Evolutionary conservation across 805 yeast species (phyloP).

Genomic region (Candida sonorensis): DNA sequence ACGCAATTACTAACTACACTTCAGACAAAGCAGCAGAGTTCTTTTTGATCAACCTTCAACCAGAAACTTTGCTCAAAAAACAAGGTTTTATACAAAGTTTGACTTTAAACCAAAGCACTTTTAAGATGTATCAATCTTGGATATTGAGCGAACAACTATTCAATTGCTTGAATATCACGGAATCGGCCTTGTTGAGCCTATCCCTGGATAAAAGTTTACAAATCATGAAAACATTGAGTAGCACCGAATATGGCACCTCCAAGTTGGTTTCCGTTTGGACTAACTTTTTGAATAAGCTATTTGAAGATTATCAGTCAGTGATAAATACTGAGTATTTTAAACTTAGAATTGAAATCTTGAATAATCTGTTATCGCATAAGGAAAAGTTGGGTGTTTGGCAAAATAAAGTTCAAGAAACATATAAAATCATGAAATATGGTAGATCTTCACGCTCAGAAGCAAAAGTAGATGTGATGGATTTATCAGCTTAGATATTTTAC

Average conservation of each 20-base stretch:
- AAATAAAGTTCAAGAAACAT: constrained; percentile 10
- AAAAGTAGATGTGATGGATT: constrained; percentile 17
- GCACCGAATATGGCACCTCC: constrained; percentile 15
- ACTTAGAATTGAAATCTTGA: constrained; percentile 11
- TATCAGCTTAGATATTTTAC: too few relatives aligned
- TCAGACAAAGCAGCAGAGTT: constrained; percentile 11
- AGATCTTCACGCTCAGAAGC: constrained; percentile 8
- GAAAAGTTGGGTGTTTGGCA: constrained; percentile 18
- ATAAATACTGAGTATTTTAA: constrained; percentile 18
- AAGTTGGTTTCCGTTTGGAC: constrained; percentile 25
- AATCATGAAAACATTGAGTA: constrained; percentile 17
- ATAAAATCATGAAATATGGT: constrained; percentile 18
- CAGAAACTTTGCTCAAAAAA: too few relatives aligned
- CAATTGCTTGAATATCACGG: constrained; percentile 9
- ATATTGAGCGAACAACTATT: too few relatives aligned
- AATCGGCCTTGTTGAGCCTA: constrained; percentile 15
- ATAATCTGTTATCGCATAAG: constrained; percentile 8
- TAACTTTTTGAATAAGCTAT: constrained; percentile 18
- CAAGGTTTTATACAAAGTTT: constrained; percentile 15
- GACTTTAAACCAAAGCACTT: constrained; percentile 17
- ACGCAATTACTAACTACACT: constrained; percentile 8
- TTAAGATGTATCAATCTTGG: too few relatives aligned
- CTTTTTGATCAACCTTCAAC: constrained; percentile 22
- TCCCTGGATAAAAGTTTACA: constrained; percentile 20
- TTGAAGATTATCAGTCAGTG: constrained; percentile 17